phyloP scores from a whole-genome alignment of 768 basidiomycete genomes.

The Omphalotus guepiniiformis region DNA sequence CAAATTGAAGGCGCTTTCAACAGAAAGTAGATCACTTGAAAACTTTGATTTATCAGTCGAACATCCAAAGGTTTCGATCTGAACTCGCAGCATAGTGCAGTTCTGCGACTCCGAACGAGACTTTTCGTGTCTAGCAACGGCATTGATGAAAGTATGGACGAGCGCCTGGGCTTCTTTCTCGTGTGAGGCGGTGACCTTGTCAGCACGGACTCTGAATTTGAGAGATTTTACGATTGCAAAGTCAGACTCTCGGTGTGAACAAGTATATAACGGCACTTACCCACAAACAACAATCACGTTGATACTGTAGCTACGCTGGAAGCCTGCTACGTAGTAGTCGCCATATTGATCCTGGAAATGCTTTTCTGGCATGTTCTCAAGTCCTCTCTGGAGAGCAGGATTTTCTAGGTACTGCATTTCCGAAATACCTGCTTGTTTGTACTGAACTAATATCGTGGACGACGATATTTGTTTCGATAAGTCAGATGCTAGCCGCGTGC shows the following conservation, averaged over 20 bases:
- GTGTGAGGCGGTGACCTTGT: slow-evolving; percentile 9
- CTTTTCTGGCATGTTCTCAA: slow-evolving; percentile 11
- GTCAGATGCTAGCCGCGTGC: slow-evolving; percentile 11
- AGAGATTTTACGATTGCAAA: no score
- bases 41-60: slow-evolving; percentile 9
- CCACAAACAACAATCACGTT: slow-evolving; percentile 17
- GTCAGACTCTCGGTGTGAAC: not conserved
- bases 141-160: slow-evolving; percentile 15
- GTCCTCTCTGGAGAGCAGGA: slow-evolving; percentile 11
- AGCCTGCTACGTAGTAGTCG: slow-evolving; percentile 18
- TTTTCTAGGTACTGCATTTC: slow-evolving; percentile 10
- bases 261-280: slow-evolving; percentile 7
- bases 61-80: slow-evolving; percentile 16
- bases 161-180: slow-evolving; percentile 12
- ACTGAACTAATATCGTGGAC: slow-evolving; percentile 15
- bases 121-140: slow-evolving; percentile 9
- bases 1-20: slow-evolving; percentile 12
- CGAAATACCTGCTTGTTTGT: slow-evolving; percentile 13
- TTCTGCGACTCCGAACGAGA: slow-evolving; percentile 10
- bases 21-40: slow-evolving; percentile 9
- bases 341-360: slow-evolving; percentile 15
- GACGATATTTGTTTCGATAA: slow-evolving; percentile 10
- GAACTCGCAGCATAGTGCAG: slow-evolving; percentile 13
- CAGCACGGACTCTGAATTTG: slow-evolving; percentile 11
- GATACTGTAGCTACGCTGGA: slow-evolving; percentile 13